These are phyloP conservation scores for Jaltomata sinuosa DNA, from an alignment of 257 asterid genomes.

Conservation along the genomic window DNA sequence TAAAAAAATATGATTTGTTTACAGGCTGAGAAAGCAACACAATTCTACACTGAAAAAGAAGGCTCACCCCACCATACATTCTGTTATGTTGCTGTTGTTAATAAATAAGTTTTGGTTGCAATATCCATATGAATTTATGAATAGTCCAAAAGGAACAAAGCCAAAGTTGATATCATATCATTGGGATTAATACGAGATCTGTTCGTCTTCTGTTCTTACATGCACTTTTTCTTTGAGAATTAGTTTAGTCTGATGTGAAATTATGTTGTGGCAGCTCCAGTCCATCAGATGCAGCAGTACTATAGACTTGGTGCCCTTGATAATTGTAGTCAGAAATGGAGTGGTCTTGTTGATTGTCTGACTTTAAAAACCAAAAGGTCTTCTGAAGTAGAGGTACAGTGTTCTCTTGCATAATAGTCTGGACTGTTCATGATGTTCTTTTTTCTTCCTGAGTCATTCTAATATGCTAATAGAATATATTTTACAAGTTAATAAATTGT, in stretches of 20 bases:
- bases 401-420: background rate
- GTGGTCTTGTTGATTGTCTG: conserved; percentile 68
- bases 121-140: background rate
- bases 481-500: background rate
- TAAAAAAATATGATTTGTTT: background rate
- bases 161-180: background rate
- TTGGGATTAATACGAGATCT: background rate
- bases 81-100: background rate
- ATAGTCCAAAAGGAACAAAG: background rate
- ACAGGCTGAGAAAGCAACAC: background rate
- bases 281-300: conserved; percentile 88
- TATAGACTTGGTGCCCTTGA: conserved; percentile 75
- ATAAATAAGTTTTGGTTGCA: background rate
- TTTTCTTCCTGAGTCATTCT: background rate
- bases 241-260: conserved; percentile 5
- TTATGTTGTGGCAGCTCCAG: conserved; percentile 60
- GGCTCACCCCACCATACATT: background rate
- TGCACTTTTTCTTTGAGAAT: background rate
- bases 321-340: conserved; percentile 66
- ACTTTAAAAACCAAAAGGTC: conserved; percentile 60
- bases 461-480: background rate
- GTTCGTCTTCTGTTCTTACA: background rate
- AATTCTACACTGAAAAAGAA: background rate
- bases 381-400: conserved; percentile 62
- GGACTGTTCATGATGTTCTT: background rate